phyloP scores from a whole-genome alignment of 805 yeast species.

The Metahyphopichia silvanorum region DNA sequence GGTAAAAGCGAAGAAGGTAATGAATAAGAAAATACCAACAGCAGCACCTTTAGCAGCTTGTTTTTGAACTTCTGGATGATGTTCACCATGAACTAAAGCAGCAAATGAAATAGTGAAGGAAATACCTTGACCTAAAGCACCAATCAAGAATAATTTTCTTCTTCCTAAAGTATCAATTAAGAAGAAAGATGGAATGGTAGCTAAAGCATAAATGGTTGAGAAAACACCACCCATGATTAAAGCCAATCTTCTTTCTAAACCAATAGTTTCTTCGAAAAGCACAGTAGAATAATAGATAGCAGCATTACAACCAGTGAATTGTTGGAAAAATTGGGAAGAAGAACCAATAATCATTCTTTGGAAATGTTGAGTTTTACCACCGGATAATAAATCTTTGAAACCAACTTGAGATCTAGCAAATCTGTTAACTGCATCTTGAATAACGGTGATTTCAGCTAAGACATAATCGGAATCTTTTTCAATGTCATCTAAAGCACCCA shows the following conservation, averaged over 20 bases:
- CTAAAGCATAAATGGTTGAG: conserved; percentile 41
- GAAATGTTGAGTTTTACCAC: conserved; percentile 41
- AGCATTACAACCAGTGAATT: conserved; percentile 50
- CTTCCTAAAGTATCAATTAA: conserved; percentile 14
- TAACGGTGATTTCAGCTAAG: conserved; percentile 38
- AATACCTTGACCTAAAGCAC: conserved; percentile 5
- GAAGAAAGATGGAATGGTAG: conserved; percentile 12
- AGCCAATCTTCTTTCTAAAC: conserved; percentile 45
- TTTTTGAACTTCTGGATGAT: conserved; percentile 29
- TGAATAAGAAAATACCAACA: conserved; percentile 48
- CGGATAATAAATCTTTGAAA: conserved; percentile 36
- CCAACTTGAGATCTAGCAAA: conserved; percentile 26
- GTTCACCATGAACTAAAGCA: conserved; percentile 42
- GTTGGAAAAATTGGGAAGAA: conserved; percentile 31
- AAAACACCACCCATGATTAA: conserved; percentile 49
- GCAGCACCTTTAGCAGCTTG: conserved; percentile 39
- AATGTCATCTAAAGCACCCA: conserved; percentile 21
- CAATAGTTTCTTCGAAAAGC: conserved; percentile 22
- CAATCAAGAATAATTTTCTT: conserved; percentile 22
- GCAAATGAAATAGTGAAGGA: conserved; percentile 14
- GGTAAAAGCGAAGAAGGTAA: conserved; percentile 26
- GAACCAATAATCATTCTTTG: conserved; percentile 29
- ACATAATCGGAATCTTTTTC: conserved; percentile 22
- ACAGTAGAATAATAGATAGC: conserved; percentile 42
- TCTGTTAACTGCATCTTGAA: conserved; percentile 37